Conservation (phyloP, 2,329 filamentous ascomycete species). For the Curvularia sp. region DNA sequence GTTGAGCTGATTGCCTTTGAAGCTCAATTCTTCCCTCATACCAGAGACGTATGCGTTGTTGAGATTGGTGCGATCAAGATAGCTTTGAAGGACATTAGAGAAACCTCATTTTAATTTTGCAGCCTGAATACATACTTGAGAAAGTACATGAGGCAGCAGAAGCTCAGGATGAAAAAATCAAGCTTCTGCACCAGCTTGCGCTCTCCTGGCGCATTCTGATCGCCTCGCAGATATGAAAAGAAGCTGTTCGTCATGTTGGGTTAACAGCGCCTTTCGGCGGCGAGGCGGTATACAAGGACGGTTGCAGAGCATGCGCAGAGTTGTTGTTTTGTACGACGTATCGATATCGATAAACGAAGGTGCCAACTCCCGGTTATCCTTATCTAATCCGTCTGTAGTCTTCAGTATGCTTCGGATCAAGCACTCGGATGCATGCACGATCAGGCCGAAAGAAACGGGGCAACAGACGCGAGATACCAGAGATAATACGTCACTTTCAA, state of each 20-base stretch:
- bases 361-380: background rate
- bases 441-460: slow-evolving; percentile 9
- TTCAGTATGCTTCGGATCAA: slow-evolving; percentile 15
- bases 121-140: slow-evolving; percentile 25
- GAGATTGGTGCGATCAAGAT: slow-evolving; percentile 52
- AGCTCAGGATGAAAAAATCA: slow-evolving; percentile 70
- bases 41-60: slow-evolving; percentile 55
- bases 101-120: background rate
- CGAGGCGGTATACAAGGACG: background rate
- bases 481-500: slow-evolving; percentile 20
- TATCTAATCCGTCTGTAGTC: slow-evolving; percentile 2
- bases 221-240: slow-evolving; percentile 46
- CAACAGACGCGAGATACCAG: slow-evolving; percentile 20
- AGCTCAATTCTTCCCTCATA: slow-evolving; percentile 53
- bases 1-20: slow-evolving; percentile 53
- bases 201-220: slow-evolving; percentile 49
- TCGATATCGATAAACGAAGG: background rate
- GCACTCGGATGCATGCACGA: slow-evolving; percentile 15
- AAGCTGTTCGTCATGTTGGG: slow-evolving; percentile 40
- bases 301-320: background rate
- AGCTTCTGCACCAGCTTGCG: slow-evolving; percentile 63
- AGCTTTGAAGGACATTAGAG: slow-evolving; percentile 26
- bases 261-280: background rate
- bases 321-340: background rate
- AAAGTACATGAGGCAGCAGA: slow-evolving; percentile 63